Conservation (phyloP, 1,139 yeast species). For the Kazachstania sp. region DNA sequence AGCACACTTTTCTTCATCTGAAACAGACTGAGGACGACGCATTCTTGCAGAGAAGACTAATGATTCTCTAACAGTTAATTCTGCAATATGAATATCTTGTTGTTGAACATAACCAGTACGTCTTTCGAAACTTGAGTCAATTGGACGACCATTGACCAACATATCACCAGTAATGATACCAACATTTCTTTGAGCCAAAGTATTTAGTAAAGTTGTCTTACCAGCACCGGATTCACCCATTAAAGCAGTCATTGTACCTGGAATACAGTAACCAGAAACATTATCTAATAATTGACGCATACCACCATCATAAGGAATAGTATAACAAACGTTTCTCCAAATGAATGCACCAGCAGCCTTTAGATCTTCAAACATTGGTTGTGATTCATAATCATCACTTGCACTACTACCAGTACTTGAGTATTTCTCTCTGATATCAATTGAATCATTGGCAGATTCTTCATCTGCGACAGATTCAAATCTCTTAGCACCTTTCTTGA, state of each 20-base stretch:
- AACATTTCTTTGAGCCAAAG: slow-evolving; percentile 45
- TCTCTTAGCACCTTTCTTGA: slow-evolving; percentile 30
- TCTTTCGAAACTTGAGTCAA: slow-evolving; percentile 43
- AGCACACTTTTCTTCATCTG: slow-evolving; percentile 41
- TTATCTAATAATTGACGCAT: slow-evolving; percentile 38
- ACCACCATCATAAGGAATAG: slow-evolving; percentile 32
- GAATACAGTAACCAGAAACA: slow-evolving; percentile 49
- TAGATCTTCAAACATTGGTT: slow-evolving; percentile 20
- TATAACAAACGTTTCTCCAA: slow-evolving; percentile 38
- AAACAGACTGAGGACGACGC: slow-evolving; percentile 40
- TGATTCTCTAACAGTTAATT: slow-evolving; percentile 48
- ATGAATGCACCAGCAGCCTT: slow-evolving; percentile 31
- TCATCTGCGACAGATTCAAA: slow-evolving; percentile 9
- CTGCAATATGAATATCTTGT: slow-evolving; percentile 49
- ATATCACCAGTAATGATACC: slow-evolving; percentile 53
- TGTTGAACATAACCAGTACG: slow-evolving; percentile 57
- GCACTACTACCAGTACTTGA: slow-evolving; percentile 12
- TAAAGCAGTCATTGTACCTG: slow-evolving; percentile 48
- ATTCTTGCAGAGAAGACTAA: slow-evolving; percentile 47
- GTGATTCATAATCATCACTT: slow-evolving; percentile 2
- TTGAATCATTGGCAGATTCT: slow-evolving; percentile 14
- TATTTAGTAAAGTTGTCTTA: slow-evolving; percentile 54
- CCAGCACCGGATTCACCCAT: slow-evolving; percentile 76
- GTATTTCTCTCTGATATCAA: slow-evolving; percentile 15
- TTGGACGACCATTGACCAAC: slow-evolving; percentile 45